phyloP scores from a whole-genome alignment of 495 filamentous ascomycete species.

The Elaphomyces granulatus region DNA sequence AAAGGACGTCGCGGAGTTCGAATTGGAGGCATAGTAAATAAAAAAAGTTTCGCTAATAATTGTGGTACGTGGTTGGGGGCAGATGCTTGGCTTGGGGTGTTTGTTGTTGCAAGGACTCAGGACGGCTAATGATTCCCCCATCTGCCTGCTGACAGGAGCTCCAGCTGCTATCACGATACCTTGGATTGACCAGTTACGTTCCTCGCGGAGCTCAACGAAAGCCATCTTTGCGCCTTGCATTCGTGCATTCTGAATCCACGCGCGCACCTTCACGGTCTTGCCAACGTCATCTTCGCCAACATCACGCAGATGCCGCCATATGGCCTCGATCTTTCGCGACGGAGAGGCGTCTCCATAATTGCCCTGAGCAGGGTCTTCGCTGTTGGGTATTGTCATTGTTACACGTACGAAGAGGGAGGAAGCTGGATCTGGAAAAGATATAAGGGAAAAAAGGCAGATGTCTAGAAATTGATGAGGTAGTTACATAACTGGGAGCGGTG shows the following conservation, averaged over 20 bases:
- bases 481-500: too few relatives aligned
- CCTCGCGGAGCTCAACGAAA: not conserved
- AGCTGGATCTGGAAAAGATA: constrained; percentile 15
- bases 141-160: not conserved
- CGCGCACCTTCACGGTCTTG: not conserved
- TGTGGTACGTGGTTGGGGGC: too few relatives aligned
- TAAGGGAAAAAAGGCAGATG: constrained; percentile 2
- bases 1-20: too few relatives aligned
- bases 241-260: not conserved
- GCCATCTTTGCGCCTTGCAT: not conserved
- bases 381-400: not conserved
- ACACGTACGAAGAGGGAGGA: constrained; percentile 4
- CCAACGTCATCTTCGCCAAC: not conserved
- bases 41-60: too few relatives aligned
- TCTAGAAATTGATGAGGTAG: too few relatives aligned
- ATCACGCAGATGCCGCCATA: not conserved
- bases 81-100: too few relatives aligned
- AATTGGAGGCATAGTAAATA: too few relatives aligned
- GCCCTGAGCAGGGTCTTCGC: not conserved
- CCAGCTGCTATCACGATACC: not conserved
- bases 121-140: too few relatives aligned
- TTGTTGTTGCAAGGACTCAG: too few relatives aligned
- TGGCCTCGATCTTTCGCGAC: not conserved
- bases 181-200: not conserved
- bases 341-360: not conserved